Base-by-base conservation (phyloP, 2,329 filamentous ascomycete genomes). In the Trichoderma polysporum region DNA sequence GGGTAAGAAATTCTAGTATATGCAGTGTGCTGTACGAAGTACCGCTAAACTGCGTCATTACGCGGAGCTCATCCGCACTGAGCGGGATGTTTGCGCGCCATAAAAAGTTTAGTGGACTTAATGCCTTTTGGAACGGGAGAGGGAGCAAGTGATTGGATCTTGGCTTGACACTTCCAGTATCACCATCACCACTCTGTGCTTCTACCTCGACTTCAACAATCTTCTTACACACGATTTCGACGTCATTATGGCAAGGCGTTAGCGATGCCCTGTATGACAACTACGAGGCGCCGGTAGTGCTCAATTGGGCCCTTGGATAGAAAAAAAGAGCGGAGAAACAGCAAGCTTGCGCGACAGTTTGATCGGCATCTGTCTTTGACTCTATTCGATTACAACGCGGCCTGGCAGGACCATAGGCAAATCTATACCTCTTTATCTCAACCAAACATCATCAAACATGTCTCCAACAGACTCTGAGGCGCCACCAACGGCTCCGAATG, bases 41-140 rank as follows among this genome's bases (percentile, higher is more conserved):
- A 4, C 13, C 7, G n/a, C 45, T 7, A 9, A 29, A 39, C 27
- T 63, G 60, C 60, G 60, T 63, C 49, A 63, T 54, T 19, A 45
- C 47, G 60, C 60, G 49, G 59, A 62, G 47, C 25, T 1, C 6
- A 62, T 53, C 59, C 59, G 59, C 59, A 19, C 8, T 33, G n/a
- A 33, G 49, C 60, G 49, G 60, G 17, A 22, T 45, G 17, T 19
- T 27, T 63, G 47, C 60, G 60, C 60, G 53, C 72, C n/a, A 61
- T 60, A 47, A 72, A 74, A 39, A 72, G 70, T 49, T 35, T 49
- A 27, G 50, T 60, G 29, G 39, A 19, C n/a, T 35, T 49, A n/a
- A 41, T 41, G 39, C 29, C 45, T n/a, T 8, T 17, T 7, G 22
- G 13, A 6, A 0, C 22, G 19, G 0, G 31, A 6, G 33, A 7